phyloP scores from a whole-genome alignment of 2,329 filamentous ascomycete species.

The Colletotrichum sp. region DNA sequence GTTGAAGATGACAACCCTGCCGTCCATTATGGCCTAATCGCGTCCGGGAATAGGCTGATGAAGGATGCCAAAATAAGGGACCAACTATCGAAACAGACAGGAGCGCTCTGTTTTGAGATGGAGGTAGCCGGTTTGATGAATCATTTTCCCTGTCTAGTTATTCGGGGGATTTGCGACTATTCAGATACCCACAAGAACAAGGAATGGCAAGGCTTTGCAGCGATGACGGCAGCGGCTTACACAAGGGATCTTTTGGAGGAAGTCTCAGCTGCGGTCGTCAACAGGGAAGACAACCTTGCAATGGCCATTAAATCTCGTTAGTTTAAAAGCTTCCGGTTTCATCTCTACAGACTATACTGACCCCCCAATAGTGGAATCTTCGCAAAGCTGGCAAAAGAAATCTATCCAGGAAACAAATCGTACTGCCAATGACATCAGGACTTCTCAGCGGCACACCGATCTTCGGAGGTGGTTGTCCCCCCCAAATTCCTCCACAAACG shows the following conservation, averaged over 20 bases:
- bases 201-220: conserved; percentile 40
- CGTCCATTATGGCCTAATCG: conserved; percentile 30
- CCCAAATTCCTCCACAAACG: background rate
- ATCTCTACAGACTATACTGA: too few relatives aligned
- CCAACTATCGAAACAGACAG: background rate
- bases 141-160: conserved; percentile 35
- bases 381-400: too few relatives aligned
- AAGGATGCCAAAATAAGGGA: conserved; percentile 37
- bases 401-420: too few relatives aligned
- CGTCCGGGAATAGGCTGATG: conserved; percentile 40
- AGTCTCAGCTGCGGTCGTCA: too few relatives aligned
- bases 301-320: too few relatives aligned
- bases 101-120: conserved; percentile 29
- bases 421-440: too few relatives aligned
- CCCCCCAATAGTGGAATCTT: too few relatives aligned
- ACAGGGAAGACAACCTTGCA: too few relatives aligned
- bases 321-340: too few relatives aligned
- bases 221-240: conserved; percentile 35
- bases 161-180: conserved; percentile 46
- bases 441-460: too few relatives aligned
- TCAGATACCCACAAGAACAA: conserved; percentile 44
- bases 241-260: conserved; percentile 14
- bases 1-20: background rate
- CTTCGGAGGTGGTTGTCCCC: background rate
- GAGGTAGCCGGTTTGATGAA: conserved; percentile 33